Evolutionary conservation across 2,329 filamentous ascomycete species (phyloP).

Genomic region (Phialophora expanda): DNA sequence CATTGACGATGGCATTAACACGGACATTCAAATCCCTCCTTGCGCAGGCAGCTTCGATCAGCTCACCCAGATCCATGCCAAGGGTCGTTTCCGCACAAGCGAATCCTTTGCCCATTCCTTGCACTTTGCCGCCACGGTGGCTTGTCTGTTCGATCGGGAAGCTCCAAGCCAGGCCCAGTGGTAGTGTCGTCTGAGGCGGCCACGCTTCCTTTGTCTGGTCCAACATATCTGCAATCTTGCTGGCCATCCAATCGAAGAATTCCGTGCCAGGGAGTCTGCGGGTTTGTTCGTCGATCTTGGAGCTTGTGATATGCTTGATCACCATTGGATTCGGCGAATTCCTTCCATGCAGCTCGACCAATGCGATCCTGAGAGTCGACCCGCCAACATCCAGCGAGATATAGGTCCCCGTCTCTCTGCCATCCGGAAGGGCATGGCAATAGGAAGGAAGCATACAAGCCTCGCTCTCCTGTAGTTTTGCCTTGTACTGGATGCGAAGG

Average conservation of each 20-base stretch:
- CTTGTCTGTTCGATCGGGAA: constrained; percentile 71
- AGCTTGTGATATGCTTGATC: constrained; percentile 61
- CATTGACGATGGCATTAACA: constrained; percentile 68
- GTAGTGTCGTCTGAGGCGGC: constrained; percentile 47
- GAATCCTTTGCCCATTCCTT: constrained; percentile 71
- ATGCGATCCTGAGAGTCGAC: constrained; percentile 68
- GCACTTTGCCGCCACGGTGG: constrained; percentile 60
- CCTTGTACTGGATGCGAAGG: constrained; percentile 58
- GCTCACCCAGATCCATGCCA: constrained; percentile 63
- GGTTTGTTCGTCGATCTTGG: constrained; percentile 62
- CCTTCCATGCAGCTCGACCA: constrained; percentile 62
- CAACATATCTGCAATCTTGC: constrained; percentile 62
- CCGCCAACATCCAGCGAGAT: constrained; percentile 69
- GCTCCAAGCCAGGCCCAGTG: constrained; percentile 69
- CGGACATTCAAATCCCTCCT: constrained; percentile 61
- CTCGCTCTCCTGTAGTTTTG: constrained; percentile 60
- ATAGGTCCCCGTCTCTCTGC: constrained; percentile 64
- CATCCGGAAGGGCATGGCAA: constrained; percentile 65
- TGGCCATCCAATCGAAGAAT: constrained; percentile 72
- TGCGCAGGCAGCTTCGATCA: constrained; percentile 65
- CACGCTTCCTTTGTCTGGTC: constrained; percentile 46
- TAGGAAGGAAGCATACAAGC: constrained; percentile 71
- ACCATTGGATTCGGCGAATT: constrained; percentile 55
- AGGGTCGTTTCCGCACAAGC: constrained; percentile 63
- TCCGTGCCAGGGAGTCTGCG: constrained; percentile 60